Evolutionary conservation across 2,329 filamentous ascomycete genomes (phyloP), one percentile per base, ranked within the genome.

Genomic region (Sporothrix dimorphospora): DNA sequence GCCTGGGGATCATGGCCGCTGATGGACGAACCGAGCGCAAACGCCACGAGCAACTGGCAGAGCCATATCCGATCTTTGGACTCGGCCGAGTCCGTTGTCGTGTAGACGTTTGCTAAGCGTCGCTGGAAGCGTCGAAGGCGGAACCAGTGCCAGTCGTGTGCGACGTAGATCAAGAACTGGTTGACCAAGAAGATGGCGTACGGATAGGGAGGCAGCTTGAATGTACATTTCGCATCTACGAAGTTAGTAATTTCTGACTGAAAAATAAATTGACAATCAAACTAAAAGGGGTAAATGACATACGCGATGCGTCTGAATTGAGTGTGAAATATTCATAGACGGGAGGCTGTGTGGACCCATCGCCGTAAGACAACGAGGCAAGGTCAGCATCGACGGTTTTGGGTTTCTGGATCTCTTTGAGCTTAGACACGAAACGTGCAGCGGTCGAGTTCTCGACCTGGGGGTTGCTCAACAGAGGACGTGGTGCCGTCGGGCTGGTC

Each of bases 281-380:
- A 51, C 19, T 9, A 51, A n/a, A 8, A 66, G 4, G 4, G 21
- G 7, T 16, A 3, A 7, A 5, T n/a, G n/a, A 55, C 66, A 2
- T 55, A 72, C 71, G 71, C 1, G 71, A 49, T 8, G 71, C 66
- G 24, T 72, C 71, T 7, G 61, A 68, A 45, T 72, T 65, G 30
- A 72, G 51, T 21, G 71, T 57, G 65, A 72, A 72, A 21, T 72
- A 72, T 21, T 72, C 71, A 27, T 72, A 72, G 5, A 45, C 53
- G 3, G 55, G 66, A 30, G 40, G 66, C 51, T 72, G 51, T 0
- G 51, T 19, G 0, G 47, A 21, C 8, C 34, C 53, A 19, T 63
- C 65, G 4, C 9, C 45, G 3, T 47, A 24, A 5, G 51, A n/a
- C 38, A 12, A 21, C 34, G 34, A 69, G 11, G n/a, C 21, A 14